phyloP scores from a whole-genome alignment of 768 basidiomycete species.

The Auricularia heimuer region DNA sequence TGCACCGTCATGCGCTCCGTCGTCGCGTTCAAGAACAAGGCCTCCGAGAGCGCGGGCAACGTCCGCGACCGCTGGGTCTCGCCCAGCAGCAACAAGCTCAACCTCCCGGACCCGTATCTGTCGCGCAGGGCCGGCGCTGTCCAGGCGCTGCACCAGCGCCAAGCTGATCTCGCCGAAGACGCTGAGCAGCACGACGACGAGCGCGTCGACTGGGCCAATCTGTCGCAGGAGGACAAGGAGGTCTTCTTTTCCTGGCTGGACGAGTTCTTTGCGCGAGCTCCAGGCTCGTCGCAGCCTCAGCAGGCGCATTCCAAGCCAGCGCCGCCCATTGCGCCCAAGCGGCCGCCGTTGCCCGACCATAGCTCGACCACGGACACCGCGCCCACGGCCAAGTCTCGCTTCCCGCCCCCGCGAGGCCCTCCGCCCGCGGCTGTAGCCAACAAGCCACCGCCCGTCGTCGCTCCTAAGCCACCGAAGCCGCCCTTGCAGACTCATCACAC shows the following conservation, averaged over 20 bases:
- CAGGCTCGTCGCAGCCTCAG: neutral
- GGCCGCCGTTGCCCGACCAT: neutral
- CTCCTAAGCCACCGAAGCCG: neutral
- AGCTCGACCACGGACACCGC: neutral
- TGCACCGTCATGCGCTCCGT: neutral
- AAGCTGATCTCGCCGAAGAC: neutral
- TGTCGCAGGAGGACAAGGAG: conserved; percentile 57
- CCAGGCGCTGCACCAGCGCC: neutral
- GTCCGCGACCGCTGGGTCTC: neutral
- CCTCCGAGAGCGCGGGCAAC: neutral
- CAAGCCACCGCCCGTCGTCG: neutral
- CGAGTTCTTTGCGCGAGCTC: conserved; percentile 50
- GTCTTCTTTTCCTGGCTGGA: conserved; percentile 73
- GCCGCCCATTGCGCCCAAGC: neutral
- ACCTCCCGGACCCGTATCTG: neutral
- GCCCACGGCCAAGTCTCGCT: neutral
- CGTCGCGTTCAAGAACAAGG: conserved; percentile 1
- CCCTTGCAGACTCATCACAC: neutral
- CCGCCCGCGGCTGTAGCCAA: neutral
- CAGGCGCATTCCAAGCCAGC: neutral
- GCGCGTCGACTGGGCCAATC: conserved; percentile 57
- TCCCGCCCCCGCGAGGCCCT: neutral
- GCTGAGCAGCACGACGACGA: conserved; percentile 7
- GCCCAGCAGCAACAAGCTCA: neutral
- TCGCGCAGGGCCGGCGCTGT: neutral